Base-by-base conservation (phyloP, 202 grass and related monocot species). In the Schoenoplectus tabernaemontani region DNA sequence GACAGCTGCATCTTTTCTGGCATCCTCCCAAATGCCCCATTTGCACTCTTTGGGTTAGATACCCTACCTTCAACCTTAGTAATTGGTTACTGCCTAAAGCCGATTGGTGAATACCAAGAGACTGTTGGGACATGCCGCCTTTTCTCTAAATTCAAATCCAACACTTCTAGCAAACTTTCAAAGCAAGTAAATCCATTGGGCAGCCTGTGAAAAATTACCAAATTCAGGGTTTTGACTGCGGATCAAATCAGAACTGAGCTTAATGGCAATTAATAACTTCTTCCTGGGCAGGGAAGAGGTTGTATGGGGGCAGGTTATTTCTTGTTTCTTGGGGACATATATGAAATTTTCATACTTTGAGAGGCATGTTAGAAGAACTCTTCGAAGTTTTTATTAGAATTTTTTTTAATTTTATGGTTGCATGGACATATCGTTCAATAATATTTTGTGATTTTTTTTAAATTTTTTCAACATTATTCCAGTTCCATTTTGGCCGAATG, bases 31-130 rank as follows among this genome's bases (percentile, higher is more conserved):
- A 87, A 84, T 81, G 64, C 85, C 75, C 68, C 88, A 2, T 95
- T 84, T 88, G 85, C 85, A 47, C 85, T 98, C 62, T 91, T 85
- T 38, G 88, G 90, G 46, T 85, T 98, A 83, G 84, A 98, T 81
- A 92, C 91, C 64, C 62, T 68, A 53, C 85, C 78, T 83, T 88
- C 90, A n/a, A 86, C 82, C 34, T 83, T 95, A 83, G 34, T 37
- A 81, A 44, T 95, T 19, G 89, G 89, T 65, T 78, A 92, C 78
- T 39, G 22, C 42, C 37, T 89, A 69, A 92, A 92, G 44, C 85
- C 94, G 86, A 64, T 88, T 59, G 89, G 93, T 68, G 89, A 92
- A 77, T 96, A 92, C 0, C 83, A 90, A 82, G 86, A 92, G 82
- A 92, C 90, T 17, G 47, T 96, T 42, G 87, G 90, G 43, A 88